Evolutionary conservation across 805 yeast genomes (phyloP), one percentile per base, ranked within the genome.

Genomic region (Candida piceae): DNA sequence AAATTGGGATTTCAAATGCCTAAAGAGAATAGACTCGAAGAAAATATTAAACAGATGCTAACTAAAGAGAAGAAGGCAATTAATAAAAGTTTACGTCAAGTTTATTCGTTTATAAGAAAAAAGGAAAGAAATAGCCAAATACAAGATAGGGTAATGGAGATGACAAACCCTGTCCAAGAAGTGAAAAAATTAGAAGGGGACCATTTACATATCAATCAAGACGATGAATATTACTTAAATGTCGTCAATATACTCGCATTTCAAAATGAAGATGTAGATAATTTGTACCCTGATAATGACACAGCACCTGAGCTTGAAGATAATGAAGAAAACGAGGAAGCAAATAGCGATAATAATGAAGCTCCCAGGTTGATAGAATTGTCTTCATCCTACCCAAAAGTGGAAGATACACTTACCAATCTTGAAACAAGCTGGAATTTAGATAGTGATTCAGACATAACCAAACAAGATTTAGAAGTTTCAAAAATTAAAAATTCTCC

Each of bases 1-100:
- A 33, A 39, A 13, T n/a, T 40, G 29, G 49, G 44, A 12, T 9
- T 8, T 26, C 18, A 6, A 26, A 6, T n/a, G 16, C 29, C 7
- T 13, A 15, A 15, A 4, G 4, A 6, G 13, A 7, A 15, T n/a
- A 5, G 4, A 26, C 16, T 7, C 4, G 17, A 7, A n/a, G 10
- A 5, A 26, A 26, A 26, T 26, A 15, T 13, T 7, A 26, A 26
- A 22, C 28, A 15, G 9, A 13, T 12, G 12, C 13, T 24, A 13
- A 24, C 6, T 5, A 9, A 10, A 24, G 12, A 12, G 13, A 10
- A 24, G 26, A 12, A 24, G 7, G 26, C 13, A 5, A 24, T 12
- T 24, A 24, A 24, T 12, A 24, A 24, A 24, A 24, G 26, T 12
- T 12, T 24, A 7, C 26, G 26, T 24, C 9, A 13, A 24, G 5